Percentiles rank a stretch among this genome's conserved stretches.
phyloP scores from a whole-genome alignment of 2,329 filamentous ascomycete species.

The Colletotrichum tofieldiae region DNA sequence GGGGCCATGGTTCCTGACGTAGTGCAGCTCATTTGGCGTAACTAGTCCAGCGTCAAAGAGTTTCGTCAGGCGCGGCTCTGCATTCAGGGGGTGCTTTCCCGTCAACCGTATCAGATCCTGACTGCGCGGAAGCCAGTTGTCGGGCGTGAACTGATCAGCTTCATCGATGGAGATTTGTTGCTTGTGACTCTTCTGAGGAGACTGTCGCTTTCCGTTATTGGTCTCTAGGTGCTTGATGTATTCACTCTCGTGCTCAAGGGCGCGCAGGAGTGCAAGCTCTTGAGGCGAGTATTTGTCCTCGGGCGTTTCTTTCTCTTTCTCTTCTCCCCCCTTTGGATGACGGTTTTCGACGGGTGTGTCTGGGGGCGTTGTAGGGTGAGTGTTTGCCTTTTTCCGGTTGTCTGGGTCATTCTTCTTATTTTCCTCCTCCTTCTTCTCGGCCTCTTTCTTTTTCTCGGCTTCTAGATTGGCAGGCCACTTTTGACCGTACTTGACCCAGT shows the following conservation, averaged over 20 bases:
- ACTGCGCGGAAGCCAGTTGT: slow-evolving; percentile 68
- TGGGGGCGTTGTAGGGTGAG: neutral
- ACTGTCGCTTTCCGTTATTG: slow-evolving; percentile 53
- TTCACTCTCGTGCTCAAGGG: slow-evolving; percentile 61
- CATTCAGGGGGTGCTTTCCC: slow-evolving; percentile 69
- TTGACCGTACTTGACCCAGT: slow-evolving; percentile 64
- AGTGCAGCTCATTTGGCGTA: slow-evolving; percentile 66
- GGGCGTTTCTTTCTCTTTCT: slow-evolving; percentile 36
- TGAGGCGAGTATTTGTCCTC: slow-evolving; percentile 53
- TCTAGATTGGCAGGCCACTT: slow-evolving; percentile 64
- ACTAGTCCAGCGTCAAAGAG: slow-evolving; percentile 64
- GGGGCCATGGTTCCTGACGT: slow-evolving; percentile 68
- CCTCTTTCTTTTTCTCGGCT: slow-evolving; percentile 48
- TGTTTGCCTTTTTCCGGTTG: neutral
- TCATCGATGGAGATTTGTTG: slow-evolving; percentile 51
- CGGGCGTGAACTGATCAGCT: slow-evolving; percentile 65
- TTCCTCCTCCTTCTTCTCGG: slow-evolving; percentile 43
- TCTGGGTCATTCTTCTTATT: slow-evolving; percentile 42
- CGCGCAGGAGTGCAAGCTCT: slow-evolving; percentile 59
- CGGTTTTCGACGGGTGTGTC: neutral
- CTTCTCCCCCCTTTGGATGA: neutral
- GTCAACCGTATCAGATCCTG: slow-evolving; percentile 64
- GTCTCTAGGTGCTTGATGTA: slow-evolving; percentile 57
- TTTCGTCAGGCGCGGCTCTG: slow-evolving; percentile 58
- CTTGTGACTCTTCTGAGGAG: slow-evolving; percentile 44